Evolutionary conservation across 2,329 filamentous ascomycete species (phyloP).

Genomic region (Elsinoe fawcettii): DNA sequence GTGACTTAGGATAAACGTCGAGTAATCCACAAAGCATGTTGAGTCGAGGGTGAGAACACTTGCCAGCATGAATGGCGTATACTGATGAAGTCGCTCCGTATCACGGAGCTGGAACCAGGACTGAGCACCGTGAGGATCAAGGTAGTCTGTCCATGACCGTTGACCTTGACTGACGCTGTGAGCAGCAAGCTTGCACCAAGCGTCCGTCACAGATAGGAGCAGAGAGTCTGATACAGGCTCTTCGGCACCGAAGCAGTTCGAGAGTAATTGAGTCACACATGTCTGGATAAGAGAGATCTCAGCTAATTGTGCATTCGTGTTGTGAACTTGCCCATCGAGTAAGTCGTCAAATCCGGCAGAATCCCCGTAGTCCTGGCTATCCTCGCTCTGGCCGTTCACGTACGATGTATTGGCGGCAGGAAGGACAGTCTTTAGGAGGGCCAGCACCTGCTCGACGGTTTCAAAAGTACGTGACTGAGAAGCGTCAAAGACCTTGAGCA

Average conservation of each 20-base stretch:
- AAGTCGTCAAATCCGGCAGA: constrained; percentile 47
- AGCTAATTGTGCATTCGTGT: not conserved
- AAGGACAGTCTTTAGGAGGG: constrained; percentile 39
- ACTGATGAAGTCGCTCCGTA: constrained; percentile 40
- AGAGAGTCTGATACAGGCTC: constrained; percentile 46
- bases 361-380: constrained; percentile 59
- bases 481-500: constrained; percentile 48
- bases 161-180: constrained; percentile 39
- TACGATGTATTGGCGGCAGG: constrained; percentile 20
- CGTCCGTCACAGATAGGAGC: constrained; percentile 45
- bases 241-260: constrained; percentile 56
- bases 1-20: constrained; percentile 41
- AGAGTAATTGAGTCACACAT: constrained; percentile 47
- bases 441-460: constrained; percentile 43
- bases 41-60: constrained; percentile 33
- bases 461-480: constrained; percentile 32
- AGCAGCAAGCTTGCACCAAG: constrained; percentile 47
- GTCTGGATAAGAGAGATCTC: not conserved
- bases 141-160: constrained; percentile 47
- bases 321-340: not conserved
- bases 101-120: constrained; percentile 43
- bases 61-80: constrained; percentile 39
- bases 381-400: constrained; percentile 41
- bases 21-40: constrained; percentile 39
- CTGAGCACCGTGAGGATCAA: constrained; percentile 46